Conservation (phyloP, 2,329 filamentous ascomycete genomes). For the Aspergillus glaucus region DNA sequence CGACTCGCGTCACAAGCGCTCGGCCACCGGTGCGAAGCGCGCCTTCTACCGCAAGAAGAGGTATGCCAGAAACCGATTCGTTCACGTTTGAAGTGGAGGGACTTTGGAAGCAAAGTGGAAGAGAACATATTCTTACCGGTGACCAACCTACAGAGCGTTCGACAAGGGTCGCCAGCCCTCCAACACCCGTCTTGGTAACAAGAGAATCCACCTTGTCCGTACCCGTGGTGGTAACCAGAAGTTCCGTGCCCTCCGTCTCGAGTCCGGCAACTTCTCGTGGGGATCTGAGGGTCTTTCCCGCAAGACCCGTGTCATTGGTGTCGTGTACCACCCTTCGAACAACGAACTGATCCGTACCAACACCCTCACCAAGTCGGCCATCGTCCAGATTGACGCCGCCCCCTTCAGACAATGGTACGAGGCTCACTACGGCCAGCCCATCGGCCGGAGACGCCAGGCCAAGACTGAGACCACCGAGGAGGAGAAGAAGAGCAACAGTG, state of each 20-base stretch:
- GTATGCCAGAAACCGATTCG: conserved; percentile 37
- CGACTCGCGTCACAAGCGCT: conserved; percentile 99
- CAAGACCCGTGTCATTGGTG: conserved; percentile 98
- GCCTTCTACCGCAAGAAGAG: conserved; percentile 71
- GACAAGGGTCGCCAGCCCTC: conserved; percentile 98
- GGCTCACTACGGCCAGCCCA: conserved; percentile 89
- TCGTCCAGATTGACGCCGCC: conserved; percentile 97
- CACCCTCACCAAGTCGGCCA: conserved; percentile 97
- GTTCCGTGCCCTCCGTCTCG: conserved; percentile 97
- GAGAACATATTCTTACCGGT: conserved; percentile 53
- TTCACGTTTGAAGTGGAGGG: not conserved
- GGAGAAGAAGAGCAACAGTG: conserved; percentile 97
- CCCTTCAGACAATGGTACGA: conserved; percentile 99
- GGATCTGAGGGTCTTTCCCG: conserved; percentile 95
- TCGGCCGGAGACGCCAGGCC: conserved; percentile 88
- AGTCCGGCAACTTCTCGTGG: conserved; percentile 99
- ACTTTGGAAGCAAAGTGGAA: not conserved
- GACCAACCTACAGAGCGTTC: conserved; percentile 81
- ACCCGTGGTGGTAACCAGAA: conserved; percentile 99
- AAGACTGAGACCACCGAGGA: conserved; percentile 56
- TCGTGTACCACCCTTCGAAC: conserved; percentile 99
- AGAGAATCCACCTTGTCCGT: conserved; percentile 94
- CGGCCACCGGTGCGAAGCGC: conserved; percentile 97
- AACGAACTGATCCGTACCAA: conserved; percentile 99
- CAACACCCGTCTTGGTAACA: conserved; percentile 97